Percentiles rank a stretch among this genome's conserved stretches.
phyloP scores from a whole-genome alignment of 202 grass and related monocot species.

The Hordeum pubiflorum region DNA sequence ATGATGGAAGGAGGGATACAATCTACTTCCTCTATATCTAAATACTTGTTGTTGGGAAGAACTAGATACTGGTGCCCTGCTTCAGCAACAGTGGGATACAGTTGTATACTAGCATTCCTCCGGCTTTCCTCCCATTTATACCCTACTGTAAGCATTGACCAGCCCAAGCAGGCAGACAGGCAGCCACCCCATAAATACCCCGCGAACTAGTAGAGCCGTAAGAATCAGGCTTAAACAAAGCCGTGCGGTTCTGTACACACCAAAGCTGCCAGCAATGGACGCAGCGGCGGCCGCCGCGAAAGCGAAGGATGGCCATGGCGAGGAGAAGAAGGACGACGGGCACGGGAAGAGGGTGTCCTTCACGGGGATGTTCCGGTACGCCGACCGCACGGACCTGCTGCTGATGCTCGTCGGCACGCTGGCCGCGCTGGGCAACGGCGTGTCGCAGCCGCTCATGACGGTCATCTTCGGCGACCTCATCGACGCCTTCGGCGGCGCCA shows the following conservation, averaged over 20 bases:
- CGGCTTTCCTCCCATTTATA: not conserved
- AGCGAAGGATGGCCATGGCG: constrained; percentile 9
- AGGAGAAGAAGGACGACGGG: not conserved
- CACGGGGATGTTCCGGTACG: constrained; percentile 46
- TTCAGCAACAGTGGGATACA: not conserved
- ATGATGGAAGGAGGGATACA: no score
- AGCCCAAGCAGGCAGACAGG: not conserved
- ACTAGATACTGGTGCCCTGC: no score
- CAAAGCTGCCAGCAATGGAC: not conserved
- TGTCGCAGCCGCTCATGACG: constrained; percentile 72
- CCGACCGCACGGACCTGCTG: constrained; percentile 45
- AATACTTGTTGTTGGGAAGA: no score
- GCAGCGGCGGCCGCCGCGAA: not conserved
- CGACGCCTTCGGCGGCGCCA: constrained; percentile 59
- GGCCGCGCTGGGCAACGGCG: constrained; percentile 53
- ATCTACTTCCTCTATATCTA: no score
- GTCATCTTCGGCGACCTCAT: constrained; percentile 71
- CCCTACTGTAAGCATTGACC: not conserved
- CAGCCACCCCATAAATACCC: constrained; percentile 30
- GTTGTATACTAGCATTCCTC: not conserved
- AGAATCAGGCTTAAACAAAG: not conserved
- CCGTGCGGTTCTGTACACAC: not conserved
- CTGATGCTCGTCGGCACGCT: constrained; percentile 57
- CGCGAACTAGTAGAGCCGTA: not conserved
- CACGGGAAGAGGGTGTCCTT: constrained; percentile 40